Evolutionary conservation across 352 stramenopile genomes (phyloP).

Genomic region (Phytophthora sp.): DNA sequence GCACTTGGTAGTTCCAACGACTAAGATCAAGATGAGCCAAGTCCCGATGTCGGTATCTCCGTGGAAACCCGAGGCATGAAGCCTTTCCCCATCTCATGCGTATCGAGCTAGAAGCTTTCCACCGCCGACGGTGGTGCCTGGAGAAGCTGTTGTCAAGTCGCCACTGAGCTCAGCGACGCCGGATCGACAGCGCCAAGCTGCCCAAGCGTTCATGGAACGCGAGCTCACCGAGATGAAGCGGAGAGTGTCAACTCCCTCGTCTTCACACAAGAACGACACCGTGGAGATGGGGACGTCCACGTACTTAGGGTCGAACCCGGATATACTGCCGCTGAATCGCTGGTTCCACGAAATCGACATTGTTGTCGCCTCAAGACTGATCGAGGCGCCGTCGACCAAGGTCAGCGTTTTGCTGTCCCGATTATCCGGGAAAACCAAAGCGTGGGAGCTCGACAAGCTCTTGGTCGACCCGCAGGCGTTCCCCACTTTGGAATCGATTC

Average conservation of each 20-base stretch:
- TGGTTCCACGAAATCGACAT: slow-evolving; percentile 31
- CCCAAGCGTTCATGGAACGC: slow-evolving; percentile 17
- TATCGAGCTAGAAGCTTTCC: too few species aligned
- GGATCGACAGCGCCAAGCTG: too few species aligned
- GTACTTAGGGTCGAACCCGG: too few species aligned
- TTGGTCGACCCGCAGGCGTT: slow-evolving; percentile 13
- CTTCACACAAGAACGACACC: slow-evolving; percentile 3
- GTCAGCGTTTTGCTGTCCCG: slow-evolving; percentile 24
- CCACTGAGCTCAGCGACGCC: too few species aligned
- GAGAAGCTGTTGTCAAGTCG: too few species aligned
- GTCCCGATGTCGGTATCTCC: too few species aligned
- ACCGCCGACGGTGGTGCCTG: too few species aligned
- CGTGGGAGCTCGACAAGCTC: slow-evolving; percentile 18
- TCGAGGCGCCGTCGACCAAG: slow-evolving; percentile 9
- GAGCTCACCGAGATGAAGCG: slow-evolving; percentile 3
- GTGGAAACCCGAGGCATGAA: too few species aligned
- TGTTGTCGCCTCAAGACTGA: slow-evolving; percentile 13
- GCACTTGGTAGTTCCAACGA: too few species aligned
- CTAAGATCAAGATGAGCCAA: too few species aligned
- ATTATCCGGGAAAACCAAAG: slow-evolving; percentile 24
- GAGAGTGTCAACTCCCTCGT: background rate
- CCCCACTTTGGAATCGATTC: slow-evolving; percentile 10
- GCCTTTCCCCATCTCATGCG: too few species aligned
- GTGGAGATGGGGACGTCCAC: slow-evolving; percentile 2
- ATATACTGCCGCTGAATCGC: slow-evolving; percentile 5